These are phyloP conservation scores for Ascochyta rabiei DNA, from an alignment of 2,329 filamentous ascomycete genomes.

Conservation along the genomic window DNA sequence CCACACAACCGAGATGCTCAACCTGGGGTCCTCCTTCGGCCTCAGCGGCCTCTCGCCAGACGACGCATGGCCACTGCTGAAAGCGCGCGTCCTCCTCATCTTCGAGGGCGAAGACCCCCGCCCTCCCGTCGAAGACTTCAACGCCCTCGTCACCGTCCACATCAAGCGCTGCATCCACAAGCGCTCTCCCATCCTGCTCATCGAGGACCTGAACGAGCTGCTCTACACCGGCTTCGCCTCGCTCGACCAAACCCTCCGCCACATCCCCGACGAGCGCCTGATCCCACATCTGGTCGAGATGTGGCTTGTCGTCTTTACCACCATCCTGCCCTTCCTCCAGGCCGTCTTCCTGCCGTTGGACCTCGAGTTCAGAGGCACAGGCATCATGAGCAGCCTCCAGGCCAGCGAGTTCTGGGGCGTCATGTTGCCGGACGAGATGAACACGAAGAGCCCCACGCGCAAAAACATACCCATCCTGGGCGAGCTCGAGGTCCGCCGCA, in stretches of 20 bases:
- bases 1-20: slow-evolving; percentile 50
- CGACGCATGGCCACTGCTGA: slow-evolving; percentile 82
- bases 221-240: slow-evolving; percentile 82
- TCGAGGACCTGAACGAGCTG: slow-evolving; percentile 78
- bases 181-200: slow-evolving; percentile 70
- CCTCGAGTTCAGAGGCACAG: slow-evolving; percentile 86
- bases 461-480: slow-evolving; percentile 55
- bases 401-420: slow-evolving; percentile 91
- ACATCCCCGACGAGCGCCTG: slow-evolving; percentile 82
- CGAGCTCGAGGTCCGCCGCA: slow-evolving; percentile 81
- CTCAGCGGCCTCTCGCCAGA: slow-evolving; percentile 61
- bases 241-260: slow-evolving; percentile 80
- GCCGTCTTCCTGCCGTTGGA: slow-evolving; percentile 93
- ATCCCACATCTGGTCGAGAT: slow-evolving; percentile 89
- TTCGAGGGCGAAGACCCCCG: slow-evolving; percentile 83
- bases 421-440: slow-evolving; percentile 58
- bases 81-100: slow-evolving; percentile 75
- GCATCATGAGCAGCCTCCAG: slow-evolving; percentile 78
- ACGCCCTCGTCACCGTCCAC: slow-evolving; percentile 77
- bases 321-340: slow-evolving; percentile 90
- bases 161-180: slow-evolving; percentile 79
- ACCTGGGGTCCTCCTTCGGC: slow-evolving; percentile 55
- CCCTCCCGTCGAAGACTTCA: slow-evolving; percentile 83
- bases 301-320: slow-evolving; percentile 92
- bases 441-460: slow-evolving; percentile 51